phyloP scores from a whole-genome alignment of 441 rosid species.

The Adansonia madagascariensis region DNA sequence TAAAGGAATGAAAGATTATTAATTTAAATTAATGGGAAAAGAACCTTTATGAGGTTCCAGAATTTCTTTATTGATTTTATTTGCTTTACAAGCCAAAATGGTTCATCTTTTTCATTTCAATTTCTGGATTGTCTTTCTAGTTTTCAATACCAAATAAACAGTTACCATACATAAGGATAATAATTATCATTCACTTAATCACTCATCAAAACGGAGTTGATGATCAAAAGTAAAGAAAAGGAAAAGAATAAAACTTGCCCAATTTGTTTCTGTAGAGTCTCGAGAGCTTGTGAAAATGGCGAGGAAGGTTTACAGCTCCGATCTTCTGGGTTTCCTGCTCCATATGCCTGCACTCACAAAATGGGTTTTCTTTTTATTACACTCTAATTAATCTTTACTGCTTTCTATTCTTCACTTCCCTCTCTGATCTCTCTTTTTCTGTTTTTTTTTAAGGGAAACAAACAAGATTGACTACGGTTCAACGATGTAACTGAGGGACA shows the following conservation, averaged over 20 bases:
- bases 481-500: conserved; percentile 30
- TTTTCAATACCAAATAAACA: neutral
- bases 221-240: neutral
- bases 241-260: conserved; percentile 38
- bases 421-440: neutral
- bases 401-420: neutral
- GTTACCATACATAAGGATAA: neutral
- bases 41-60: neutral
- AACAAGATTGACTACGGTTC: conserved; percentile 29
- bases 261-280: conserved; percentile 52
- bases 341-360: conserved; percentile 35
- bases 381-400: neutral
- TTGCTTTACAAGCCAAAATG: neutral
- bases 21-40: neutral
- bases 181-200: conserved; percentile 9
- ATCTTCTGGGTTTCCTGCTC: conserved; percentile 23
- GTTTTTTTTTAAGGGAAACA: neutral
- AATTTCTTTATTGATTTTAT: neutral
- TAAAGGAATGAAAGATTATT: neutral
- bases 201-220: conserved; percentile 15
- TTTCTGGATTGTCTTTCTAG: neutral
- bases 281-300: conserved; percentile 51
- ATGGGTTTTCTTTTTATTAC: neutral
- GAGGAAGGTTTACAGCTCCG: conserved; percentile 39
- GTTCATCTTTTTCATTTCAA: neutral